These are phyloP conservation scores for Melocanna baccifera DNA, from an alignment of 176 grass and related monocot species.

Conservation along the genomic window DNA sequence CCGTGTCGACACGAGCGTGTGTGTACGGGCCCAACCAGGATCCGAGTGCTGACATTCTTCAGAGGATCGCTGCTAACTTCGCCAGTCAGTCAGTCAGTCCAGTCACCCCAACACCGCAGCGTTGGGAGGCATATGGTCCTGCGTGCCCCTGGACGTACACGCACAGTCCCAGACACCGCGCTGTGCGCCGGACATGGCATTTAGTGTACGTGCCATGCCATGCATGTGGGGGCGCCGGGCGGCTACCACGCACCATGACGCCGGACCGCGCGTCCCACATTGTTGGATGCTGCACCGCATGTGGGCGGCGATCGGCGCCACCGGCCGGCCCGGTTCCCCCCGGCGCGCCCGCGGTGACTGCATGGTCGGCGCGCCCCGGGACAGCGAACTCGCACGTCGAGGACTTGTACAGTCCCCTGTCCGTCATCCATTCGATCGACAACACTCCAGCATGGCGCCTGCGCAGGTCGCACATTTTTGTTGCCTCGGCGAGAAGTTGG, in stretches of 20 bases:
- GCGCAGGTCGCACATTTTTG: neutral
- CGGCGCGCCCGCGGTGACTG: neutral
- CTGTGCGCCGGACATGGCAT: neutral
- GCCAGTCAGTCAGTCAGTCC: neutral
- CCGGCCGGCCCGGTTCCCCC: neutral
- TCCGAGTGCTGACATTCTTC: neutral
- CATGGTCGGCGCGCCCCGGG: conserved; percentile 14
- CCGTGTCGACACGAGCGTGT: conserved; percentile 27
- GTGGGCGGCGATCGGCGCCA: neutral
- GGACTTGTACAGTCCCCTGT: neutral
- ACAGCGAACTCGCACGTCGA: neutral
- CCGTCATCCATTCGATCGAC: neutral
- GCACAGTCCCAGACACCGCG: neutral
- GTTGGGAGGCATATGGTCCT: conserved; percentile 12
- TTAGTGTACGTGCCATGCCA: neutral
- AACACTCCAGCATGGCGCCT: neutral
- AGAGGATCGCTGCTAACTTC: neutral
- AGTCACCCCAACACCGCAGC: neutral
- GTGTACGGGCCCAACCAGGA: neutral
- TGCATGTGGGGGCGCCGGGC: conserved; percentile 4
- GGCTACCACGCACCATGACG: neutral
- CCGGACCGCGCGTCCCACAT: conserved; percentile 6
- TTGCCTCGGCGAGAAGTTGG: neutral
- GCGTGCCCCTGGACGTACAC: neutral
- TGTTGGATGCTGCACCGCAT: neutral